These are phyloP conservation scores for Epicoccum sorghinum DNA, from an alignment of 2,329 filamentous ascomycete species.

Conservation along the genomic window DNA sequence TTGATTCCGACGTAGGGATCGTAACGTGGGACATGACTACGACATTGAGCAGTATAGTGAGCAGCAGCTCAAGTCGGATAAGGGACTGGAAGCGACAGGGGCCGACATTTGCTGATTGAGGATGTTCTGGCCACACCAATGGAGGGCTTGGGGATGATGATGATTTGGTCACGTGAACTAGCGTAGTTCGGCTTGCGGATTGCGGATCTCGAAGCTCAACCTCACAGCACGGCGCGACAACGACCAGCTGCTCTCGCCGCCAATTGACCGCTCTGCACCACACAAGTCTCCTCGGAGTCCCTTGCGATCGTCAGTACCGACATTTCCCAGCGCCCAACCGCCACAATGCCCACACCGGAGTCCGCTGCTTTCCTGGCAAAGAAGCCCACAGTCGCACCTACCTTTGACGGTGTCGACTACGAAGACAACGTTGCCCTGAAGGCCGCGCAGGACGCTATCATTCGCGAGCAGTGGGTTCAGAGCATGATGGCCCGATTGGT, in stretches of 20 bases:
- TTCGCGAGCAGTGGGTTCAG: slow-evolving; percentile 87
- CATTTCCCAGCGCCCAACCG: slow-evolving; percentile 13
- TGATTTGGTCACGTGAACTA: slow-evolving; percentile 7
- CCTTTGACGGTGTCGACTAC: slow-evolving; percentile 86
- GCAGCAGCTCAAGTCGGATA: slow-evolving; percentile 9
- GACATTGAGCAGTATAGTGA: neutral
- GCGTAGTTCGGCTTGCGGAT: slow-evolving; percentile 12
- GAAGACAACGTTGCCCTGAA: slow-evolving; percentile 82
- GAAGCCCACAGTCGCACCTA: slow-evolving; percentile 81
- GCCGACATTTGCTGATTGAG: neutral
- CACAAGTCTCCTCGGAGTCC: slow-evolving; percentile 4
- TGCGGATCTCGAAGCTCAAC: slow-evolving; percentile 21
- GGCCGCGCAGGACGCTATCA: slow-evolving; percentile 79
- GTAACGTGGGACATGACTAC: neutral
- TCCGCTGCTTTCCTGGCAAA: slow-evolving; percentile 81
- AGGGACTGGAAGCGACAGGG: slow-evolving; percentile 11
- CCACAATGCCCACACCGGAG: slow-evolving; percentile 79
- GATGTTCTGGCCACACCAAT: neutral
- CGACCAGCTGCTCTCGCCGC: slow-evolving; percentile 13
- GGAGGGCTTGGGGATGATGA: neutral
- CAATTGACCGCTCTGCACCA: slow-evolving; percentile 20
- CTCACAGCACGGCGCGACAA: slow-evolving; percentile 15
- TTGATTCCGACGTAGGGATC: neutral
- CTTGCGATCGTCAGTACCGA: neutral
- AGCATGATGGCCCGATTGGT: slow-evolving; percentile 88